Conservation (phyloP, 345 rosid species). For the Hibiscus mutabilis region DNA sequence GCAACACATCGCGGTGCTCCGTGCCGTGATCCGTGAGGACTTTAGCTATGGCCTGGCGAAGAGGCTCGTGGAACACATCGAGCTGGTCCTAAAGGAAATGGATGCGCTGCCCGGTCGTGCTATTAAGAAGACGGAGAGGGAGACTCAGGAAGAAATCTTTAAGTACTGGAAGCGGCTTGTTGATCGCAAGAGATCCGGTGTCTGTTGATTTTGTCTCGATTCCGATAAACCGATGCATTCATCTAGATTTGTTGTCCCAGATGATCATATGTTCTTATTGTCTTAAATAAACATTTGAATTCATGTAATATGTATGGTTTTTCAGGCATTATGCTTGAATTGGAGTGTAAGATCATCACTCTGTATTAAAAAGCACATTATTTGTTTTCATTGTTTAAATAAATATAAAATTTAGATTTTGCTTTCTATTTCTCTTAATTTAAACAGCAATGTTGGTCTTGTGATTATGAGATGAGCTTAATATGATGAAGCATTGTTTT, state of each 20-base stretch:
- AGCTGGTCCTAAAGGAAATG: background rate
- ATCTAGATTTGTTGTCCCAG: background rate
- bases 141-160: slow-evolving; percentile 43
- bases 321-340: background rate
- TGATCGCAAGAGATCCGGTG: slow-evolving; percentile 32
- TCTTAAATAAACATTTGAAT: background rate
- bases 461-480: no score
- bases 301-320: background rate
- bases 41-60: background rate
- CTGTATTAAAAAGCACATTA: background rate
- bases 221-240: no score
- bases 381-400: background rate
- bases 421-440: background rate
- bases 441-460: no score
- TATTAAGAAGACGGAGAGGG: background rate
- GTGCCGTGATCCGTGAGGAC: background rate
- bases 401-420: background rate
- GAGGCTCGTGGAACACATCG: background rate
- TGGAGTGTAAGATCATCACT: background rate
- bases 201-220: slow-evolving; percentile 19
- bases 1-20: background rate
- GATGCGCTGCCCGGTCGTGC: background rate
- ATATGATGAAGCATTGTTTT: no score
- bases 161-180: slow-evolving; percentile 54
- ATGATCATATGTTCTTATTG: no score